Evolutionary conservation across 2,329 filamentous ascomycete species (phyloP), one percentile per base, ranked within the genome.

Genomic region (Dryadomyces quercus-mongolicae): DNA sequence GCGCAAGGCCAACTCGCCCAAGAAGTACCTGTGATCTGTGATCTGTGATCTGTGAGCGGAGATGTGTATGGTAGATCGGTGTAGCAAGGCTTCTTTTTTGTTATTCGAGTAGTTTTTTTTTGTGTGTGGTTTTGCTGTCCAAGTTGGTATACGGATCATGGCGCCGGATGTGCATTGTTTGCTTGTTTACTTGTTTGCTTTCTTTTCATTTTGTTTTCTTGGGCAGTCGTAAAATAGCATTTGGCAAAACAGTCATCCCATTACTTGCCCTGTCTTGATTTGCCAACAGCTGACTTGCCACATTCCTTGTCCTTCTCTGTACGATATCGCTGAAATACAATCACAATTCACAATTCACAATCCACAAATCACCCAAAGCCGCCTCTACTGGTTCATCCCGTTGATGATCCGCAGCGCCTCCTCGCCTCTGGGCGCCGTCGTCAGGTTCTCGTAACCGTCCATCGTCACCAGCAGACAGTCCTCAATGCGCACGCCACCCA

Each of bases 401-500:
- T 76, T 78, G 52, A 85, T 78, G 50, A 86, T 73, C 58, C 75
- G 74, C 64, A 90, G 70, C 62, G 90, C 70, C 64, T 88, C 83
- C 52, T 85, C 75, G 2, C 81, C 80, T 71, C 94, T 95, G 0
- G 88, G 86, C 34, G 86, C 86, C 1, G 78, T 77, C 1, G 90
- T 94, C 65, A 97, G 65, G 64, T 95, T 94, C 69, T 96, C 90
- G 62, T 82, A 82, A 0, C 91, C 90, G 22, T 79, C 73, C 57
- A 85, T 75, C 1, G 86, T 93, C 49, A 97, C 82, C 21, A 93
- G 74, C 43, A 97, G 78, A 66, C 92, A 88, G 64, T 97, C 90
- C 71, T 98, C 93, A 57, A 97, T 94, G 49, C 93, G 80, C 25
- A 95, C 89, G 38, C 93, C 93, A 16, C 92, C 93, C 1, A 97